These are phyloP conservation scores for Mucor indicus DNA, from an alignment of 371 early-diverging fungal genomes.

Conservation along the genomic window DNA sequence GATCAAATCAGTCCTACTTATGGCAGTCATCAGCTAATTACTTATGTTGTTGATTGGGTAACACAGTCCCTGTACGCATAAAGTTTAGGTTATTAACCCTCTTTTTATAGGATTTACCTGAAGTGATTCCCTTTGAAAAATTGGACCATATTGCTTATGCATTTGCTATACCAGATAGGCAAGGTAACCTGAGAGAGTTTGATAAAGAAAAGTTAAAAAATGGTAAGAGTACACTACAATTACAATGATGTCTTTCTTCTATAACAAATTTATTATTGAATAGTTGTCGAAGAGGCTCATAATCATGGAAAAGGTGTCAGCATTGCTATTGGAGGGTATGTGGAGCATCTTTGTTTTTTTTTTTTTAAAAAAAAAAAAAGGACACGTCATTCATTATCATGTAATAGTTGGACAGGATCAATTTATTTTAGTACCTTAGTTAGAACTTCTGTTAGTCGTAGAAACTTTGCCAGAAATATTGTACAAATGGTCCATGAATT, in stretches of 20 bases:
- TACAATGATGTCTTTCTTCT: no score
- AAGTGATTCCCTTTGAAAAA: conserved; percentile 33
- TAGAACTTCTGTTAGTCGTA: conserved; percentile 10
- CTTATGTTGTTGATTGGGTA: conserved; percentile 46
- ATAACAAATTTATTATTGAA: background rate
- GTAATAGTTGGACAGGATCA: conserved; percentile 33
- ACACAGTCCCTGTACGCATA: no score
- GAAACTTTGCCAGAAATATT: conserved; percentile 15
- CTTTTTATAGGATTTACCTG: conserved; percentile 22
- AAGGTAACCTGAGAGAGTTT: conserved; percentile 23
- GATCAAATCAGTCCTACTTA: conserved; percentile 7
- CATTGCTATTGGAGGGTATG: conserved; percentile 30
- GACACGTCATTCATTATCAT: no score
- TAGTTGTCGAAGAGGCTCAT: conserved; percentile 27
- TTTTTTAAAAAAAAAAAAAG: no score
- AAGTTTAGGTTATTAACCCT: no score
- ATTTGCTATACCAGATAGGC: conserved; percentile 32
- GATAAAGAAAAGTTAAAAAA: conserved; percentile 16
- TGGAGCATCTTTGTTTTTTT: no score
- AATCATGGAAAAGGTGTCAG: conserved; percentile 19
- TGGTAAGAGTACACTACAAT: background rate
- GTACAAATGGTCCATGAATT: conserved; percentile 28
- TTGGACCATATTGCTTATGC: conserved; percentile 42
- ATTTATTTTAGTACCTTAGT: conserved; percentile 19
- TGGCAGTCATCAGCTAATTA: conserved; percentile 18